Evolutionary conservation across 148 eudicot species (phyloP).

Genomic region (Camellia sinensis): DNA sequence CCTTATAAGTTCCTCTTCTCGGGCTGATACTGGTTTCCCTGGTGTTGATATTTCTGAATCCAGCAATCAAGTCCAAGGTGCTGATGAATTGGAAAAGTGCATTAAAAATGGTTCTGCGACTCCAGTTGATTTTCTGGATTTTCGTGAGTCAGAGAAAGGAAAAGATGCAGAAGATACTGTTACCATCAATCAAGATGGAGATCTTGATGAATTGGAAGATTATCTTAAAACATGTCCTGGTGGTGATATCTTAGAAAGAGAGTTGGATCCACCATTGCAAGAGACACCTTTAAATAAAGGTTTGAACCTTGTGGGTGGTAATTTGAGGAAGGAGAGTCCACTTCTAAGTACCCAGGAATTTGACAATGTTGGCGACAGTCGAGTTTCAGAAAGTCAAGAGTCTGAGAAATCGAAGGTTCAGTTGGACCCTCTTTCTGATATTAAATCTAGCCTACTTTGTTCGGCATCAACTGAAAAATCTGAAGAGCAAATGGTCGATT

Average conservation of each 20-base stretch:
- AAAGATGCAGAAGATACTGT: conserved; percentile 24
- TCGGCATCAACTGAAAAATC: conserved; percentile 20
- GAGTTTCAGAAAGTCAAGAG: conserved; percentile 15
- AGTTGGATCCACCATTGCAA: conserved; percentile 27
- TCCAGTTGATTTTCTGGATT: conserved; percentile 20
- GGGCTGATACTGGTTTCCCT: conserved; percentile 14
- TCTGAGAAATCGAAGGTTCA: conserved; percentile 13
- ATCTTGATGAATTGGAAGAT: conserved; percentile 37
- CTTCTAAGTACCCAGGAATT: conserved; percentile 12
- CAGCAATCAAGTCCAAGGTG: conserved; percentile 26
- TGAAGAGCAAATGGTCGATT: conserved; percentile 23
- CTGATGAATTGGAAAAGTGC: conserved; percentile 25
- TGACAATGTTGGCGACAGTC: conserved; percentile 17
- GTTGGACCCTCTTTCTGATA: conserved; percentile 32
- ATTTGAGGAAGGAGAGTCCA: conserved; percentile 18
- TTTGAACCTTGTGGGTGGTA: conserved; percentile 18
- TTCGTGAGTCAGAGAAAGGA: conserved; percentile 19
- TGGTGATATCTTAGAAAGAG: conserved; percentile 29
- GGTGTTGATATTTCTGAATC: conserved; percentile 19
- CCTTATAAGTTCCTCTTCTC: conserved; percentile 25
- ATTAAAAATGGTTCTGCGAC: conserved; percentile 26
- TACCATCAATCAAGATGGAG: conserved; percentile 24
- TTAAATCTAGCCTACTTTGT: conserved; percentile 31
- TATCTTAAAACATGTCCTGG: conserved; percentile 39
- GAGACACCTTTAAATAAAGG: conserved; percentile 20